Conservation (phyloP, 169 alveolate species). For the Cryptosporidium viatorum region DNA sequence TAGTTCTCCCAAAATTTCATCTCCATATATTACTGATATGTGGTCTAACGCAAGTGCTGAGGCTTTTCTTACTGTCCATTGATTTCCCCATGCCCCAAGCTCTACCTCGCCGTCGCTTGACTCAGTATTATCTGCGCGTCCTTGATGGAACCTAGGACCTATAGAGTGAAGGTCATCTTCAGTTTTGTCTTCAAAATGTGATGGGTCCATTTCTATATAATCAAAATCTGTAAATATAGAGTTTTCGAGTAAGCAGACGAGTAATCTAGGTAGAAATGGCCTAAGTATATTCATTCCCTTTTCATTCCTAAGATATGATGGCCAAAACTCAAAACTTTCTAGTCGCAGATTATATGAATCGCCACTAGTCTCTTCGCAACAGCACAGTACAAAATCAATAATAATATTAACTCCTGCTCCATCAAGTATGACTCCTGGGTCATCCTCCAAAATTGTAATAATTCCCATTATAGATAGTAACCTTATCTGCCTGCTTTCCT, state of each 20-base stretch:
- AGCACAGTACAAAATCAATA: constrained; percentile 82
- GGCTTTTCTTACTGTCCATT: constrained; percentile 92
- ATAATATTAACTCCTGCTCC: constrained; percentile 80
- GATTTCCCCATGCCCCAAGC: constrained; percentile 88
- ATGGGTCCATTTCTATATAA: constrained; percentile 88
- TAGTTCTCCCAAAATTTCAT: constrained; percentile 81
- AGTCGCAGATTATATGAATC: constrained; percentile 82
- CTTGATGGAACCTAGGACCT: constrained; percentile 82
- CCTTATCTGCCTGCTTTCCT: constrained; percentile 14
- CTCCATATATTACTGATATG: constrained; percentile 82
- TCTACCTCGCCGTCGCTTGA: constrained; percentile 81
- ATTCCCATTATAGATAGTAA: constrained; percentile 23
- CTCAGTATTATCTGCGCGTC: constrained; percentile 79
- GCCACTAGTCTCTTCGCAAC: constrained; percentile 80
- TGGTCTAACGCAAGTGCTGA: constrained; percentile 86
- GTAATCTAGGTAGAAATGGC: constrained; percentile 59
- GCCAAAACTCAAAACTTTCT: constrained; percentile 88
- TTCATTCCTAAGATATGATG: constrained; percentile 78
- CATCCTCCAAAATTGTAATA: constrained; percentile 75
- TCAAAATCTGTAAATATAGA: constrained; percentile 88
- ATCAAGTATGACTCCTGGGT: constrained; percentile 80
- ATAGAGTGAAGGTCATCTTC: constrained; percentile 88
- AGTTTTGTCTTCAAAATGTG: constrained; percentile 88
- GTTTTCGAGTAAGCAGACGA: constrained; percentile 79
- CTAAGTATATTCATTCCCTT: constrained; percentile 19